A percentile compares a stretch with the other conserved stretches of the same genome.
Conservation (phyloP, 2,329 filamentous ascomycete genomes). For the Sporothrix variecibatus region DNA sequence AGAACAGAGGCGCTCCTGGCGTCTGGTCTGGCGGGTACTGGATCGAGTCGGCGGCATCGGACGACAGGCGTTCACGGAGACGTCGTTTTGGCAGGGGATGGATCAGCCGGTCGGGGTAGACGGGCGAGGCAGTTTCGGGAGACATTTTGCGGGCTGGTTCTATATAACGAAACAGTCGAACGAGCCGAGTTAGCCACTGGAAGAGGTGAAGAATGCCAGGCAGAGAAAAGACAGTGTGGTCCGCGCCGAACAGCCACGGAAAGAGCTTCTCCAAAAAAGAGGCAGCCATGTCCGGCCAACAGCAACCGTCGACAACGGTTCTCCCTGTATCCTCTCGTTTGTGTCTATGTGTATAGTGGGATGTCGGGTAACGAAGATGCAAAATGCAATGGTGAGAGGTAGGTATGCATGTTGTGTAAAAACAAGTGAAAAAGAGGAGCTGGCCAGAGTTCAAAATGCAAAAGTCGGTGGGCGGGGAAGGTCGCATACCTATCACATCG, state of each 20-base stretch:
- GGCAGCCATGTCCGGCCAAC: not conserved
- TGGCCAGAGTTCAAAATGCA: not conserved
- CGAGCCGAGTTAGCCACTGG: constrained; percentile 36
- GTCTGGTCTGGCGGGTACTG: constrained; percentile 77
- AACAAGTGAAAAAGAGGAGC: not conserved
- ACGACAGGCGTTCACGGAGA: constrained; percentile 82
- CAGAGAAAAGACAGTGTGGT: not conserved
- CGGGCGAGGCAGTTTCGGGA: constrained; percentile 74
- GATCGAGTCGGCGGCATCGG: constrained; percentile 80
- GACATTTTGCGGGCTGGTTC: constrained; percentile 59
- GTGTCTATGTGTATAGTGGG: not conserved
- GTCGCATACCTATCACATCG: constrained; percentile 29
- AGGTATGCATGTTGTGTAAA: constrained; percentile 5
- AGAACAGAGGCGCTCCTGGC: constrained; percentile 72
- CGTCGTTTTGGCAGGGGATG: constrained; percentile 87
- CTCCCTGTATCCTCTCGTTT: not conserved
- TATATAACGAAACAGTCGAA: constrained; percentile 34
- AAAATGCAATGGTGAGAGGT: not conserved
- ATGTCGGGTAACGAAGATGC: not conserved
- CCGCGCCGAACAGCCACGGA: not conserved
- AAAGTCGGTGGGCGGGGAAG: constrained; percentile 18
- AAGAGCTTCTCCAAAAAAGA: not conserved
- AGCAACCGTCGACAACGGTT: not conserved
- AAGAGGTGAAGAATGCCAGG: not conserved
- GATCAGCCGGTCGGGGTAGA: constrained; percentile 89